These are phyloP conservation scores for Agapanthus africanus DNA, from an alignment of 106 monocot species.

Conservation along the genomic window DNA sequence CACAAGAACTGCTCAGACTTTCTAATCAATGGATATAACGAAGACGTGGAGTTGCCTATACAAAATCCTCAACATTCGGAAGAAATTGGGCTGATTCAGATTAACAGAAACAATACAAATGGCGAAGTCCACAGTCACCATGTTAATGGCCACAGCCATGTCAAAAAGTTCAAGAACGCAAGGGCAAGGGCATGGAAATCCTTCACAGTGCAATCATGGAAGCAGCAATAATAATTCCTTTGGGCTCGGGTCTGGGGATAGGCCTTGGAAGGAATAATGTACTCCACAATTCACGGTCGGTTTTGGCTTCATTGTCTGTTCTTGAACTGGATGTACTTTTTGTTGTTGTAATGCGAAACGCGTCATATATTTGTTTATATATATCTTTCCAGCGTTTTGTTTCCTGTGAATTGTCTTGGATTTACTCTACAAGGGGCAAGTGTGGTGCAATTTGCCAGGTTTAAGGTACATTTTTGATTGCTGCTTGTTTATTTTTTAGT, in stretches of 20 bases:
- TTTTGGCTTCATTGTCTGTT: slow-evolving; percentile 8
- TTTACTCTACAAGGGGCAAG: too few species aligned
- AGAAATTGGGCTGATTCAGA: slow-evolving; percentile 59
- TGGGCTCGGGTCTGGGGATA: slow-evolving; percentile 34
- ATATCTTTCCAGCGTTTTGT: too few species aligned
- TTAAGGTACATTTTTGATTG: too few species aligned
- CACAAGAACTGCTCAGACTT: slow-evolving; percentile 79
- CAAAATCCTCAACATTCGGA: slow-evolving; percentile 15
- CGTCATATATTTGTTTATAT: too few species aligned
- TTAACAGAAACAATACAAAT: too few species aligned
- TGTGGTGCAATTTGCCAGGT: too few species aligned
- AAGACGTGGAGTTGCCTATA: slow-evolving; percentile 42
- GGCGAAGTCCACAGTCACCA: slow-evolving; percentile 31
- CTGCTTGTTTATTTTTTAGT: too few species aligned
- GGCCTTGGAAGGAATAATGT: slow-evolving; percentile 46
- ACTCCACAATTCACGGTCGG: slow-evolving; percentile 28
- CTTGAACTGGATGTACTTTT: background rate
- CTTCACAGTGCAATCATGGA: slow-evolving; percentile 27
- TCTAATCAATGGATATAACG: slow-evolving; percentile 73
- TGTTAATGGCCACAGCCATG: slow-evolving; percentile 1
- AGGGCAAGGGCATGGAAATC: slow-evolving; percentile 7
- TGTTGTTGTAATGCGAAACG: too few species aligned
- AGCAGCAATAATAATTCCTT: slow-evolving; percentile 13
- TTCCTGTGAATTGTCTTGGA: too few species aligned
- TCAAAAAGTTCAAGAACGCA: slow-evolving; percentile 19